These are phyloP conservation scores for Aspergillus pseudonomiae DNA, from an alignment of 2,329 filamentous ascomycete species.

Conservation along the genomic window DNA sequence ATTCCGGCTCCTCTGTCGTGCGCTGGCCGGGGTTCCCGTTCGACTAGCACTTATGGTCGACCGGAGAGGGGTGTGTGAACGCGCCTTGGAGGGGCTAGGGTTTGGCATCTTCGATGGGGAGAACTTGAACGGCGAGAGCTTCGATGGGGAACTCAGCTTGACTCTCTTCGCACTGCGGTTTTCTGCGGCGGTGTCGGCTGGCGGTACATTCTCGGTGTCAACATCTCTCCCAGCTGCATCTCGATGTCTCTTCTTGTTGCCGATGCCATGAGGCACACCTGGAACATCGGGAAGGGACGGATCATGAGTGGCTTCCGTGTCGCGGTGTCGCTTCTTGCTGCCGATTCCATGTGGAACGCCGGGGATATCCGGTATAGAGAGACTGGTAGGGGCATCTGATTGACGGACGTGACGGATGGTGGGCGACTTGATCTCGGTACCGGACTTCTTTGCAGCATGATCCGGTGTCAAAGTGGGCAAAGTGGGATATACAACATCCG, in stretches of 20 bases:
- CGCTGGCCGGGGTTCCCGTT: slow-evolving; percentile 33
- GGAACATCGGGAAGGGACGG: slow-evolving; percentile 19
- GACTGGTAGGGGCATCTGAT: slow-evolving; percentile 28
- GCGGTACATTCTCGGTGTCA: slow-evolving; percentile 38
- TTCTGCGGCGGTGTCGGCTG: slow-evolving; percentile 24
- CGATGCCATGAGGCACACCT: slow-evolving; percentile 41
- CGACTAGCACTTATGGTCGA: slow-evolving; percentile 20
- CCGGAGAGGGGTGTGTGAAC: slow-evolving; percentile 36
- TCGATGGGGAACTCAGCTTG: slow-evolving; percentile 33
- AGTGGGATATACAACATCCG: slow-evolving; percentile 40
- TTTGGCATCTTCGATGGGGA: slow-evolving; percentile 13
- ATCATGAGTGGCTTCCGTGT: slow-evolving; percentile 24
- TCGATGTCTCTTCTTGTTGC: slow-evolving; percentile 45
- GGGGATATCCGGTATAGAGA: slow-evolving; percentile 33
- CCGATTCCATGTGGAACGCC: slow-evolving; percentile 43
- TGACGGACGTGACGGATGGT: slow-evolving; percentile 47
- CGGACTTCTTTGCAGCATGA: slow-evolving; percentile 20
- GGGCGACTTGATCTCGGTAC: slow-evolving; percentile 27
- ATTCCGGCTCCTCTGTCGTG: slow-evolving; percentile 31
- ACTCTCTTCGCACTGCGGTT: slow-evolving; percentile 41
- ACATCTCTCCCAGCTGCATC: slow-evolving; percentile 35
- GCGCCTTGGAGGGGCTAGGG: slow-evolving; percentile 41
- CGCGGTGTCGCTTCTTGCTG: slow-evolving; percentile 41
- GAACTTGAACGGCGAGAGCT: slow-evolving; percentile 6
- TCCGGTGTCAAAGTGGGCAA: slow-evolving; percentile 44